Evolutionary conservation across 2,329 filamentous ascomycete genomes (phyloP).

Genomic region (Claviceps pazoutovae): DNA sequence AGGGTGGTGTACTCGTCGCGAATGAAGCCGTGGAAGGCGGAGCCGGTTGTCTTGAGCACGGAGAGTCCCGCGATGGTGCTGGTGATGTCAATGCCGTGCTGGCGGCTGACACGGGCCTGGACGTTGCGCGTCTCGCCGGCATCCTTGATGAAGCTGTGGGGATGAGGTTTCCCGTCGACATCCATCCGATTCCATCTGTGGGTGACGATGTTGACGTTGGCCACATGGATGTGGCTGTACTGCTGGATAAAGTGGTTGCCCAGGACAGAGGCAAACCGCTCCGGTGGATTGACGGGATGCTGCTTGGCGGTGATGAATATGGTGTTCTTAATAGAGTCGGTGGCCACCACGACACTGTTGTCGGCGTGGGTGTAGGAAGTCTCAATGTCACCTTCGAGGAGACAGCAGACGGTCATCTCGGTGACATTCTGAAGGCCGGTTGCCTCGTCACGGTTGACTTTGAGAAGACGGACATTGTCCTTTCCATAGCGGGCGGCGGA

Average conservation of each 20-base stretch:
- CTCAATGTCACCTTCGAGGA: constrained; percentile 88
- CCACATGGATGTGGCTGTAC: constrained; percentile 77
- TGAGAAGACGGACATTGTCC: constrained; percentile 97
- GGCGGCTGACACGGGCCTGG: constrained; percentile 54
- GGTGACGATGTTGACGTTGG: constrained; percentile 67
- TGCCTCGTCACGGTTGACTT: constrained; percentile 68
- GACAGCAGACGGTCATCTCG: constrained; percentile 88
- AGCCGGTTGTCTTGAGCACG: constrained; percentile 92
- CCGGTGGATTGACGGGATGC: constrained; percentile 80
- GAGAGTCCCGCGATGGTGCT: constrained; percentile 70
- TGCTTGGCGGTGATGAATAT: constrained; percentile 92
- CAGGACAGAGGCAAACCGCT: constrained; percentile 76
- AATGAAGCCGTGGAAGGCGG: constrained; percentile 88
- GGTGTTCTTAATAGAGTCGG: constrained; percentile 97
- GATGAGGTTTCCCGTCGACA: constrained; percentile 78
- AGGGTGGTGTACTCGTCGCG: constrained; percentile 89
- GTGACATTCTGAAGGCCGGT: constrained; percentile 72
- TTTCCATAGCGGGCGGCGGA: constrained; percentile 69
- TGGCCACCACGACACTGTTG: constrained; percentile 90
- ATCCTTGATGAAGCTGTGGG: constrained; percentile 88
- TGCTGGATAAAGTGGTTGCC: constrained; percentile 78
- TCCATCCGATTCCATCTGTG: constrained; percentile 87
- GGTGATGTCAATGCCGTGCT: constrained; percentile 57
- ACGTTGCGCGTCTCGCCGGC: constrained; percentile 78
- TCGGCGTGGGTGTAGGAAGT: constrained; percentile 82